Base-by-base conservation (phyloP, 305 asterid species). In the Nicotiana rustica region DNA sequence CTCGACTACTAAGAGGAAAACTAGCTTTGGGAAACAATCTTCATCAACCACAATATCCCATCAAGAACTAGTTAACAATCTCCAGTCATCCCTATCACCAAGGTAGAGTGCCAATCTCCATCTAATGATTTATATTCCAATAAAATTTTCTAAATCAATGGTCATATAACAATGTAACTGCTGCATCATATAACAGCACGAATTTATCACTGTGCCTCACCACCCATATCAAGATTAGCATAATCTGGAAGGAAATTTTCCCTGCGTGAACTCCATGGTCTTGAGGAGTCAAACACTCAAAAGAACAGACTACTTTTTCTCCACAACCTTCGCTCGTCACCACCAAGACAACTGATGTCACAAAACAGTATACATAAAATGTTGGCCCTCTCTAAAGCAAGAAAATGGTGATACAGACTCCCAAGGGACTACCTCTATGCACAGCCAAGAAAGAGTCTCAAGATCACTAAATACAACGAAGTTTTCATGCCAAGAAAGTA, bases 301-400 rank as follows among this genome's bases (percentile, higher is more conserved):
- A 73, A 52, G 80, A 52, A 14, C 80, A 52, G 44, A 49, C 44
- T 47, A 73, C 64, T 14, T 25, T 49, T 73, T 49, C 44, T 36
- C 80, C 38, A 25, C 68, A 52, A 29, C 65, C 65, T 52, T 75
- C 65, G n/a, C 65, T 75, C 29, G 47, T 25, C 38, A 25, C 38
- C 69, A 33, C 80, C 29, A 75, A 73, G 80, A 75, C 13, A 75
- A 75, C 47, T 29, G 31, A 52, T 75, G 25, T 59, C 64, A 52
- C 14, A 47, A 71, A 19, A 31, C 64, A 75, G 64, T 52, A 25
- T 75, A 49, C 15, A 75, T 25, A 75, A 25, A 21, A 75, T 75
- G 44, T 10, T 15, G 79, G 15, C 15, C 0, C 25, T 75, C 64
- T 75, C 79, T 75, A 75, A 25, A 73, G 62, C 79, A 73, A 62